Evolutionary conservation across 2,329 filamentous ascomycete species (phyloP), one percentile per base, ranked within the genome.

Genomic region (Thelonectria rubi): DNA sequence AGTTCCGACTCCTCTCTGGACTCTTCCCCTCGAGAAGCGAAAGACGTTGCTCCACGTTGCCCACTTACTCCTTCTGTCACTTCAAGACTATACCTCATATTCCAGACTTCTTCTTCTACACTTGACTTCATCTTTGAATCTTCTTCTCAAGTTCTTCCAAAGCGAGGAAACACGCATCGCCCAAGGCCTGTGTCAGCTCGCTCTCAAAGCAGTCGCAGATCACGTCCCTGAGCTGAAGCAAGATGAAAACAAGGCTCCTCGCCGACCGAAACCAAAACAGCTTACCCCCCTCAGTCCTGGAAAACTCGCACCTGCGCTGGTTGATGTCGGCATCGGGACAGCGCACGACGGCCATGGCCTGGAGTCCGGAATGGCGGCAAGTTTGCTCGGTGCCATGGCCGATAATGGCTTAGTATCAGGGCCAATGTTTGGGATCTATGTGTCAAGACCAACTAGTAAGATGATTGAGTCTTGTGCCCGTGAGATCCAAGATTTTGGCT

Each of bases 341-440:
- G 83, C 94, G 0, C 90, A 94, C 79, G 89, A 90, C 21, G 92
- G 92, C 0, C 77, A 92, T 11, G 92, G 92, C 2, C 82, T 97
- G 1, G 89, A 90, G 17, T 84, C 88, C 1, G 89, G 88, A 2
- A 88, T 89, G 20, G 90, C 92, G 11, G 92, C 93, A 18, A 88
- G 88, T 1, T 87, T 97, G 55, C 80, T 98, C 1, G 94, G 94
- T 11, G 85, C 88, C 17, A 83, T 97, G 72, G 91, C 93, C 2
- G 89, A 94, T 39, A 95, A 91, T 64, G 87, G 89, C 5, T 85
- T 95, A 15, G 81, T 93, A 43, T 90, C 97, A 30, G 94, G 94
- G 15, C 88, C 91, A 39, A 80, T 98, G 40, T 97, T 98, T 72
- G 95, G 95, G 9, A 92, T 95, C n/a, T 97, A 96, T 73, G 91